phyloP scores from a whole-genome alignment of 2,329 filamentous ascomycete species.

The Monosporascus ibericus region DNA sequence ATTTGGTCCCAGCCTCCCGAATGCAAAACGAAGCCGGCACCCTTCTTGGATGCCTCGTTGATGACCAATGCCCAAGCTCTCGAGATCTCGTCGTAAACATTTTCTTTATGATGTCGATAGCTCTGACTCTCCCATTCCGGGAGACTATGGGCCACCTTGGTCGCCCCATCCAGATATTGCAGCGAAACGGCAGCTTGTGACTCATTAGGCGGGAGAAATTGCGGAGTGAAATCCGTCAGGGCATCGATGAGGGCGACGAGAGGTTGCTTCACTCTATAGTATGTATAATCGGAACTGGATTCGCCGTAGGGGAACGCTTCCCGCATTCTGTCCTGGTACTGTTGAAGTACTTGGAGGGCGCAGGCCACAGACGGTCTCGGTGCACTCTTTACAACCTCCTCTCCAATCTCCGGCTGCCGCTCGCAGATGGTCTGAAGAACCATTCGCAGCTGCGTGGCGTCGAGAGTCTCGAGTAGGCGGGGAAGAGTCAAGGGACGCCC shows the following conservation, averaged over 20 bases:
- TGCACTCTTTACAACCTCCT: slow-evolving; percentile 76
- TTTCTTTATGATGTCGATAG: slow-evolving; percentile 88
- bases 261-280: slow-evolving; percentile 82
- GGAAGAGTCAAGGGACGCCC: slow-evolving; percentile 51
- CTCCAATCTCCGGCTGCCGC: slow-evolving; percentile 75
- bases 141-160: slow-evolving; percentile 80
- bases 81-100: slow-evolving; percentile 92
- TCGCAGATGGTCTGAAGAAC: slow-evolving; percentile 91
- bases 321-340: slow-evolving; percentile 74
- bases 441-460: slow-evolving; percentile 74
- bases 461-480: slow-evolving; percentile 89
- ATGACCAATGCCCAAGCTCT: slow-evolving; percentile 91
- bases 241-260: slow-evolving; percentile 79
- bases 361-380: slow-evolving; percentile 81
- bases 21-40: slow-evolving; percentile 82
- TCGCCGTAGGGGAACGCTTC: slow-evolving; percentile 81
- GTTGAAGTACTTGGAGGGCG: slow-evolving; percentile 71
- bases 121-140: slow-evolving; percentile 87
- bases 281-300: slow-evolving; percentile 84
- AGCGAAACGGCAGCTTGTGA: slow-evolving; percentile 76
- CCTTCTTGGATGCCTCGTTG: slow-evolving; percentile 82
- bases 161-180: slow-evolving; percentile 82
- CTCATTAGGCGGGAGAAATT: slow-evolving; percentile 91
- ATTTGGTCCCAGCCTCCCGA: slow-evolving; percentile 90
- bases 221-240: slow-evolving; percentile 87